Evolutionary conservation across 2,329 filamentous ascomycete genomes (phyloP).

Genomic region (Ustulina deusta): DNA sequence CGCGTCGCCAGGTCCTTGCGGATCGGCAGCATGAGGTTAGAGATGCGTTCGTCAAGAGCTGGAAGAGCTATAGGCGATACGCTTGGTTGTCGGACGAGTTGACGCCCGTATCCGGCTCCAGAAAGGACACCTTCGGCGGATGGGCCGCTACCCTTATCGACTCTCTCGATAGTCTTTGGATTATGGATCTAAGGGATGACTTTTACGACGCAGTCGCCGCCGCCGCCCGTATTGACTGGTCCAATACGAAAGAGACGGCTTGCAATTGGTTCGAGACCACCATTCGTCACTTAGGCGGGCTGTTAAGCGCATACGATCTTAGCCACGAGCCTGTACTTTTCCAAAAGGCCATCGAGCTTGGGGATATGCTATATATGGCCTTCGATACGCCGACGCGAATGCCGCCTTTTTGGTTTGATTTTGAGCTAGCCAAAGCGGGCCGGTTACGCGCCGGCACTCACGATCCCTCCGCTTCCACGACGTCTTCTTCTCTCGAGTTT

Average conservation of each 20-base stretch:
- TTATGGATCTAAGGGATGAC: constrained; percentile 62
- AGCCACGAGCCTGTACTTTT: constrained; percentile 55
- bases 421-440: constrained; percentile 52
- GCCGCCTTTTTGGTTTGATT: constrained; percentile 62
- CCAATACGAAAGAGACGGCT: constrained; percentile 50
- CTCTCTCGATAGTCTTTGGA: constrained; percentile 62
- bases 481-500: constrained; percentile 78
- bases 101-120: constrained; percentile 58
- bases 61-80: constrained; percentile 59
- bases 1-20: constrained; percentile 34
- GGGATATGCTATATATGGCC: constrained; percentile 59
- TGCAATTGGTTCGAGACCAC: constrained; percentile 60
- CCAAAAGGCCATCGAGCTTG: constrained; percentile 58
- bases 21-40: constrained; percentile 51
- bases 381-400: constrained; percentile 61
- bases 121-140: constrained; percentile 58
- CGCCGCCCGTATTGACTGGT: constrained; percentile 60
- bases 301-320: constrained; percentile 57
- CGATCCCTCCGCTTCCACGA: constrained; percentile 61
- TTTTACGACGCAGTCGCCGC: constrained; percentile 61
- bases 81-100: constrained; percentile 64
- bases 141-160: constrained; percentile 67
- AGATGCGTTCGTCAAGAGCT: constrained; percentile 53
- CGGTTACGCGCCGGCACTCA: constrained; percentile 48
- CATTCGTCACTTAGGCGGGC: constrained; percentile 58